Evolutionary conservation across 179 eudicot genomes (phyloP).

Genomic region (Dionaea muscipula): DNA sequence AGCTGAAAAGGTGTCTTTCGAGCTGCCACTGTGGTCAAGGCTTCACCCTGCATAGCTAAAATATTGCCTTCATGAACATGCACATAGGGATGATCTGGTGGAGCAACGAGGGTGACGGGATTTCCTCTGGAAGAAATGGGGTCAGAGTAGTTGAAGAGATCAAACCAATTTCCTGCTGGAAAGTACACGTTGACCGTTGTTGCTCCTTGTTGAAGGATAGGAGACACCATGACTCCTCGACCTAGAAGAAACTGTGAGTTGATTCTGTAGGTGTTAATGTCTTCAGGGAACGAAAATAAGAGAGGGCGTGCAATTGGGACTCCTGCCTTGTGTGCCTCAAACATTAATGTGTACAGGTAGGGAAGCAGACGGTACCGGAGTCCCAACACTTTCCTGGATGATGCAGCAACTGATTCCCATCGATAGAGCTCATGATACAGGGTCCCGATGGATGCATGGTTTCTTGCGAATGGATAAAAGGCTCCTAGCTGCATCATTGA

Average conservation of each 20-base stretch:
- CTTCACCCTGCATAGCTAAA: constrained; percentile 62
- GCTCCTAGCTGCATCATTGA: constrained; percentile 52
- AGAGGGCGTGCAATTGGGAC: constrained; percentile 69
- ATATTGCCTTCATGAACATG: constrained; percentile 62
- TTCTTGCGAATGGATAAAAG: constrained; percentile 74
- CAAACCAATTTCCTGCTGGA: constrained; percentile 72
- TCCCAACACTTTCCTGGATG: constrained; percentile 59
- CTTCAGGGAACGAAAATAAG: constrained; percentile 69
- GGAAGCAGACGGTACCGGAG: constrained; percentile 70
- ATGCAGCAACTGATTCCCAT: constrained; percentile 64
- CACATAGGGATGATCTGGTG: constrained; percentile 52
- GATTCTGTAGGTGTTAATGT: constrained; percentile 37
- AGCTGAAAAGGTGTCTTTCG: constrained; percentile 49
- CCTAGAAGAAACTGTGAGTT: constrained; percentile 69
- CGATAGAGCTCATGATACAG: constrained; percentile 55
- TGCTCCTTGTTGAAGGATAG: constrained; percentile 38
- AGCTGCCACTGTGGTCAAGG: constrained; percentile 52
- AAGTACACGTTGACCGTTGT: constrained; percentile 53
- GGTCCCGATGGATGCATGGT: constrained; percentile 31
- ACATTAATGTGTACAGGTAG: constrained; percentile 60
- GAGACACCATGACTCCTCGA: constrained; percentile 65
- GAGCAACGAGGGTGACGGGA: constrained; percentile 36
- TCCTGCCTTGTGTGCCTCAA: constrained; percentile 55
- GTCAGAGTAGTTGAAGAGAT: constrained; percentile 45
- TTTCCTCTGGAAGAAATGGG: constrained; percentile 26